phyloP scores from a whole-genome alignment of 1,284 basidiomycete genomes.

The Puccinia triticina region DNA sequence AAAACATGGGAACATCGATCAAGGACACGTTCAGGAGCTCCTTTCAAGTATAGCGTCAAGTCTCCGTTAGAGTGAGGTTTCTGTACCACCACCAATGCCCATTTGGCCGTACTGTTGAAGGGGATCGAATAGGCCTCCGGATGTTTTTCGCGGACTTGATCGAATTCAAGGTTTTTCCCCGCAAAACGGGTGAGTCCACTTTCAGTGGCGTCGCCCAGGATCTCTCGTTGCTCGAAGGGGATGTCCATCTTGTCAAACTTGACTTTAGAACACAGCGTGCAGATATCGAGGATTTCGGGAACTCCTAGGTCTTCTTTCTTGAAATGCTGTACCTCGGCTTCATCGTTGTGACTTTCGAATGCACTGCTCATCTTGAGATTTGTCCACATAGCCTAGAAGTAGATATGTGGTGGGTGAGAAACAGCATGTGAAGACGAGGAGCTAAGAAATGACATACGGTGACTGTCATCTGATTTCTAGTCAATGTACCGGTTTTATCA shows the following conservation, averaged over 20 bases:
- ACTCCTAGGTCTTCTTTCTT: slow-evolving; percentile 66
- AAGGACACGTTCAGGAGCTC: slow-evolving; percentile 70
- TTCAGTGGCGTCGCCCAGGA: slow-evolving; percentile 72
- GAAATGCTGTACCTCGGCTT: slow-evolving; percentile 65
- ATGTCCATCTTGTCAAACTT: slow-evolving; percentile 71
- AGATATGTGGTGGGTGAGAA: slow-evolving; percentile 67
- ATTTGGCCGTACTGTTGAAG: slow-evolving; percentile 73
- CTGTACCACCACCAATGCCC: slow-evolving; percentile 70
- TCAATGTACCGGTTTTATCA: slow-evolving; percentile 76
- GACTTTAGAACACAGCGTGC: slow-evolving; percentile 70
- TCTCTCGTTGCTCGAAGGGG: slow-evolving; percentile 68
- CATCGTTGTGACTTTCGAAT: slow-evolving; percentile 69
- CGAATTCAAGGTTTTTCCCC: slow-evolving; percentile 66
- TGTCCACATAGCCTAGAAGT: slow-evolving; percentile 61
- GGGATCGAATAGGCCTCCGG: slow-evolving; percentile 71
- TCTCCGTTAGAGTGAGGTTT: slow-evolving; percentile 8
- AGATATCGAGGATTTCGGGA: slow-evolving; percentile 69
- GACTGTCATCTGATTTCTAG: slow-evolving; percentile 73
- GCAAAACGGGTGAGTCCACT: slow-evolving; percentile 71
- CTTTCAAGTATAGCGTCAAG: slow-evolving; percentile 62
- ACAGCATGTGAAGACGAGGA: slow-evolving; percentile 64
- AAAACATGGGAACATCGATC: slow-evolving; percentile 69
- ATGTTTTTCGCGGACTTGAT: slow-evolving; percentile 65
- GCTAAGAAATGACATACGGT: slow-evolving; percentile 46
- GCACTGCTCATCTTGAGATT: slow-evolving; percentile 35